Percentiles rank a stretch among this genome's conserved stretches.
Conservation (phyloP, 2,329 filamentous ascomycete species). For the Ophiostoma tasmaniense region DNA sequence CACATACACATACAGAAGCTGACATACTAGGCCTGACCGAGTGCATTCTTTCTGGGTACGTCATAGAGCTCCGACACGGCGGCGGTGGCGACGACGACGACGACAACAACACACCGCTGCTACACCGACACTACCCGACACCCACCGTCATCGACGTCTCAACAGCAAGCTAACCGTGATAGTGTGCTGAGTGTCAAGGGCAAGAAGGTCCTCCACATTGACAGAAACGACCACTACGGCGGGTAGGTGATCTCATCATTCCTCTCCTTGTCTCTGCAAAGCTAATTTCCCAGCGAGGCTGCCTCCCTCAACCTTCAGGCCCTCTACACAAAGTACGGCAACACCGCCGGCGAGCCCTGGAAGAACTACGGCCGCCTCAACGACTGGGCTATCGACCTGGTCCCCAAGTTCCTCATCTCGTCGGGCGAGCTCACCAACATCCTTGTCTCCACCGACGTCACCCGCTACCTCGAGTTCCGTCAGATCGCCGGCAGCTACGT, state of each 20-base stretch:
- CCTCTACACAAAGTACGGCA: slow-evolving; percentile 95
- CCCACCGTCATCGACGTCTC: neutral
- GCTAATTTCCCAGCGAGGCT: slow-evolving; percentile 57
- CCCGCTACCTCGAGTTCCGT: slow-evolving; percentile 83
- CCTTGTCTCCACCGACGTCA: slow-evolving; percentile 89
- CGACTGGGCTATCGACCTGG: slow-evolving; percentile 99
- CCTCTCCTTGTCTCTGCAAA: neutral
- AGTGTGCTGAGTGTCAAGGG: slow-evolving; percentile 96
- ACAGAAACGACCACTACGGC: slow-evolving; percentile 97
- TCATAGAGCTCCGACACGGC: neutral
- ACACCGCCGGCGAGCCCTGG: slow-evolving; percentile 78
- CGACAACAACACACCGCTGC: neutral
- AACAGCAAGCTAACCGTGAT: slow-evolving; percentile 18
- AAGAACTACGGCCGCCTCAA: slow-evolving; percentile 94
- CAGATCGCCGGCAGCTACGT: slow-evolving; percentile 95
- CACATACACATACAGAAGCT: neutral
- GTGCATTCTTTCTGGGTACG: slow-evolving; percentile 91
- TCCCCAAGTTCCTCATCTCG: slow-evolving; percentile 97
- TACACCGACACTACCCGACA: neutral
- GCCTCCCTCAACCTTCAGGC: slow-evolving; percentile 95
- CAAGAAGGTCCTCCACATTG: slow-evolving; percentile 98
- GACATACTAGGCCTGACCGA: slow-evolving; percentile 71
- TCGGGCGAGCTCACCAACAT: slow-evolving; percentile 98
- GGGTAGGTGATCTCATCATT: slow-evolving; percentile 52
- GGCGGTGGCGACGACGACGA: neutral